phyloP scores from a whole-genome alignment of 2,329 filamentous ascomycete species.

The Chaetoscypha palmicola region DNA sequence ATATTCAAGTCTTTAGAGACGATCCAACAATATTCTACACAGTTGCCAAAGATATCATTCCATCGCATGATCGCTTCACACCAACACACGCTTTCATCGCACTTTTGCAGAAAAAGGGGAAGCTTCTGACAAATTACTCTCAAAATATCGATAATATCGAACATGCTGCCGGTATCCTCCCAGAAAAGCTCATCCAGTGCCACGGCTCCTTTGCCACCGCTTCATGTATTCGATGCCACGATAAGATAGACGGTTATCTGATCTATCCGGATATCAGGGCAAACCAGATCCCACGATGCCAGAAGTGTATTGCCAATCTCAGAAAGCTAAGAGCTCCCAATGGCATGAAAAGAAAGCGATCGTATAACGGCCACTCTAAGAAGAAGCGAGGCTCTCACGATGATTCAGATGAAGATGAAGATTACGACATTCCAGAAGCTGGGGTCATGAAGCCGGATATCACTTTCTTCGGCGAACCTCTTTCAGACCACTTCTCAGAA shows the following conservation, averaged over 20 bases:
- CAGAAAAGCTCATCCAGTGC: constrained; percentile 85
- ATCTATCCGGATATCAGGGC: constrained; percentile 76
- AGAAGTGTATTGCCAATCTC: constrained; percentile 56
- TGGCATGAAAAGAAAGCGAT: constrained; percentile 50
- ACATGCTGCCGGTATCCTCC: constrained; percentile 71
- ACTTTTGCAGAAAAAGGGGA: constrained; percentile 77
- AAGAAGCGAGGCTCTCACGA: constrained; percentile 26
- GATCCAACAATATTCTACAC: constrained; percentile 89
- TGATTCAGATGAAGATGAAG: constrained; percentile 44
- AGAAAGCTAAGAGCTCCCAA: constrained; percentile 41
- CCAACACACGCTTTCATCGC: constrained; percentile 93
- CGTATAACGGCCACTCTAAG: constrained; percentile 44
- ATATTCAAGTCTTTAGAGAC: constrained; percentile 77
- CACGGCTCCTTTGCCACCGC: constrained; percentile 95
- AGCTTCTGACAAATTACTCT: constrained; percentile 93
- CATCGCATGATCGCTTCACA: constrained; percentile 70
- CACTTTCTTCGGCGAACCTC: constrained; percentile 90
- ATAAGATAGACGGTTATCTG: constrained; percentile 64
- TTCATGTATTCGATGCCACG: constrained; percentile 74
- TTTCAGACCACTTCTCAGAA: constrained; percentile 75
- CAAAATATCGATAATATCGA: constrained; percentile 99
- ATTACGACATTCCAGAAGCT: constrained; percentile 58
- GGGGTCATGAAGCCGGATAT: constrained; percentile 97
- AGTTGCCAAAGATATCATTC: constrained; percentile 84
- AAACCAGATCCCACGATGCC: constrained; percentile 70